Conservation (phyloP, 2,329 filamentous ascomycete genomes). For the Trichothecium sympodiale region DNA sequence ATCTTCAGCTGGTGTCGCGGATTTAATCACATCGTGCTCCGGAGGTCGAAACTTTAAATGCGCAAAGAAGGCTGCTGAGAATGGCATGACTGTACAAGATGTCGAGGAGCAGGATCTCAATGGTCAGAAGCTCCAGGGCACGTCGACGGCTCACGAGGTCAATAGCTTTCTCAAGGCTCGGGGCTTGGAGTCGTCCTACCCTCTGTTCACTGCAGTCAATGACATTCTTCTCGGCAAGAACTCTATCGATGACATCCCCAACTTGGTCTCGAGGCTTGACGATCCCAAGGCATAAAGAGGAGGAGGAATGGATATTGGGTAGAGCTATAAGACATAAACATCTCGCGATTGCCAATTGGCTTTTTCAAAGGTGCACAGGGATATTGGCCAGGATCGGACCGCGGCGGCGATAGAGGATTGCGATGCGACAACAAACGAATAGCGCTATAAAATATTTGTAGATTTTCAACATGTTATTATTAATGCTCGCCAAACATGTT, state of each 20-base stretch:
- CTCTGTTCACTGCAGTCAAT: slow-evolving; percentile 83
- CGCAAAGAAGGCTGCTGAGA: slow-evolving; percentile 76
- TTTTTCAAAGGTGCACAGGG: no score
- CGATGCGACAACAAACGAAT: no score
- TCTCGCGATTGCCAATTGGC: no score
- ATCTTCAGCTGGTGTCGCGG: slow-evolving; percentile 87
- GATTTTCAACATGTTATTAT: no score
- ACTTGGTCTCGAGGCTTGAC: slow-evolving; percentile 38
- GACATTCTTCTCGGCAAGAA: slow-evolving; percentile 66
- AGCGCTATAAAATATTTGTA: no score
- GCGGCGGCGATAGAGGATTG: neutral
- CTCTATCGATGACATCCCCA: slow-evolving; percentile 71
- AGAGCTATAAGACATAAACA: no score
- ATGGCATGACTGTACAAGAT: slow-evolving; percentile 70
- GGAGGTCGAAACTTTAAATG: slow-evolving; percentile 91
- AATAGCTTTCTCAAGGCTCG: slow-evolving; percentile 75
- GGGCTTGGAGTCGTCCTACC: slow-evolving; percentile 72
- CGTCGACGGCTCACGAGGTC: slow-evolving; percentile 82
- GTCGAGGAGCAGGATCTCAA: slow-evolving; percentile 86
- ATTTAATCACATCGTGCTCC: slow-evolving; percentile 87
- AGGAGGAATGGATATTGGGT: no score
- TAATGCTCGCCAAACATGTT: no score
- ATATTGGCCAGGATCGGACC: no score
- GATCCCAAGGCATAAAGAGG: no score
- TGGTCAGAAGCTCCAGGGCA: slow-evolving; percentile 94